These are phyloP conservation scores for Trypanosoma rangeli DNA, from an alignment of 208 protist species.

Conservation along the genomic window DNA sequence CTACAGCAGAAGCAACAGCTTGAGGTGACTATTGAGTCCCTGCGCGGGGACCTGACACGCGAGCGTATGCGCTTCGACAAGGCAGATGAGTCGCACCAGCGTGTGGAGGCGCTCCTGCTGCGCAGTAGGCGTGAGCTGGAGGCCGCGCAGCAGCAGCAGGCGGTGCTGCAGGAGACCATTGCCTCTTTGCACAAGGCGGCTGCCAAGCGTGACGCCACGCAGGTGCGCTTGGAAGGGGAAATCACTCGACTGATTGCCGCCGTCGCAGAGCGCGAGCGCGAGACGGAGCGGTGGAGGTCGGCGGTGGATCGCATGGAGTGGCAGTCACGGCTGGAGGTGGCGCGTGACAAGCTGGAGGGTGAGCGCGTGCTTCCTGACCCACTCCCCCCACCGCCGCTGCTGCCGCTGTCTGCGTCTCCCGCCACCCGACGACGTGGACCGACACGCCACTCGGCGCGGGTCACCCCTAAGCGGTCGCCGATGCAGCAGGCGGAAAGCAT, in stretches of 20 bases:
- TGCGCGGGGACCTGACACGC: constrained; percentile 24
- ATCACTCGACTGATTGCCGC: constrained; percentile 27
- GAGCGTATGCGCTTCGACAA: constrained; percentile 27
- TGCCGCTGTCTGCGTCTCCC: background rate
- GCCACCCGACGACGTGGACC: background rate
- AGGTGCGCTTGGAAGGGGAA: constrained; percentile 30
- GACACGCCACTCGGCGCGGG: background rate
- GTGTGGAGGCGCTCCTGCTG: constrained; percentile 30
- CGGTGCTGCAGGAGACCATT: constrained; percentile 30
- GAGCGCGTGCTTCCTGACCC: constrained; percentile 1
- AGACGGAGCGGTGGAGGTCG: constrained; percentile 53
- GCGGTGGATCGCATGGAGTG: constrained; percentile 42
- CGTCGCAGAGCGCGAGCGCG: constrained; percentile 42
- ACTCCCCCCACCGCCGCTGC: constrained; percentile 6
- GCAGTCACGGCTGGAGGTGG: constrained; percentile 20
- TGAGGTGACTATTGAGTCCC: constrained; percentile 20
- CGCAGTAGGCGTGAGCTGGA: constrained; percentile 36
- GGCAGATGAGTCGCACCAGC: constrained; percentile 21
- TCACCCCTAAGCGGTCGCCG: background rate
- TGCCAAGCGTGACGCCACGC: constrained; percentile 21
- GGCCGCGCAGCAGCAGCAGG: constrained; percentile 10
- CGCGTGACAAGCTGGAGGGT: background rate
- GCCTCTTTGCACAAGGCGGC: constrained; percentile 28
- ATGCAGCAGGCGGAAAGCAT: constrained; percentile 25
- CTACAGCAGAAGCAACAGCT: constrained; percentile 18